Base-by-base conservation (phyloP, 129 eudicot species). In the Tagetes erecta region DNA sequence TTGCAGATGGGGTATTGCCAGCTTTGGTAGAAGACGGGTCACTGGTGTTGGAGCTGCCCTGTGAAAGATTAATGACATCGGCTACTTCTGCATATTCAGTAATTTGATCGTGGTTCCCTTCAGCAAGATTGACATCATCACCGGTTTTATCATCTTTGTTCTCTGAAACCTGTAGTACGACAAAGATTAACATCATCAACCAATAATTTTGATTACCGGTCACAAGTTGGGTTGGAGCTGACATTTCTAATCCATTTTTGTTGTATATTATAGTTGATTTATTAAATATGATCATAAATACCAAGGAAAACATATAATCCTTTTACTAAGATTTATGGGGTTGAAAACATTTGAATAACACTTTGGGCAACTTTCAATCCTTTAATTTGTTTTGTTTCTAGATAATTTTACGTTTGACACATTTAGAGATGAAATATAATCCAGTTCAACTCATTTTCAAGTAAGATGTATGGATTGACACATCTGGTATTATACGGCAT, bases 11-110 rank as follows among this genome's bases (percentile, higher is more conserved):
- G 55, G 74, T 79, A 44, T 36, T 39, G 36, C 44, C 53, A 33
- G 39, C 60, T 73, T 31, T 65, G 2, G 64, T 49, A 50, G 70
- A 44, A 6, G 35, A 11, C 67, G 31, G 67, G 41, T 62, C 67
- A 36, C 67, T 38, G 44, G 74, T 65, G 83, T 72, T 79, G 3
- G 83, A 79, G 78, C 83, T 79, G 3, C 83, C 78, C 62, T 65
- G 83, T 14, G 83, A 79, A 72, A 65, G 74, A 31, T 52, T 73
- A 36, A 62, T 38, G 36, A 79, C 74, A 66, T 79, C 83, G 46
- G 36, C 62, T 47, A 64, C 73, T 47, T 78, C 67, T 14, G 68
- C 40, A 38, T 60, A 51, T 35, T 73, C 66, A 1, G 76, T 71
- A 40, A 12, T 73, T 41, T 45, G 70, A 73, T 60, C 45, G 42